Base-by-base conservation (phyloP, 169 alveolate genomes). In the Plasmodium vivax region DNA sequence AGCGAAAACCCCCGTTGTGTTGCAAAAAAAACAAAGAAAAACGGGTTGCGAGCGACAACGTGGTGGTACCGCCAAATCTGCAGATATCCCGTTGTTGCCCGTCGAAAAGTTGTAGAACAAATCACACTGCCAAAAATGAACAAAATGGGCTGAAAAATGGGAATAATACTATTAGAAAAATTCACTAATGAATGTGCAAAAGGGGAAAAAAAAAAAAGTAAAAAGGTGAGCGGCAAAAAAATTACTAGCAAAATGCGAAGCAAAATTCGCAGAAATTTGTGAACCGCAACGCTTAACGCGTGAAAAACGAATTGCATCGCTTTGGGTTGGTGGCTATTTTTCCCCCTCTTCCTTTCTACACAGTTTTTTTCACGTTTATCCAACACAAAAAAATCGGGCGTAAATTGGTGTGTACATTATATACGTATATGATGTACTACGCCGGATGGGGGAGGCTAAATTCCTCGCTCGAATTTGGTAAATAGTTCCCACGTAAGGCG, bases 1-100 rank as follows among this genome's bases (percentile, higher is more conserved):
- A 83, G 27, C 27, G 27, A 23, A 23, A 23, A 23, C 27, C 27
- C 27, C 27, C 27, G 27, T 23, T 23, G 27, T 23, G 27, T 23
- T 0, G 27, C 27, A 23, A 23, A 23, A 23, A 23, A 23, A 23
- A 83, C 47, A 68, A 68, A 84, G 75, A 62, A 62, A 62, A 62
- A 62, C 23, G 38, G 75, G 75, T 62, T 62, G 34, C 34, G 19
- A n/a, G 34, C 75, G 34, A 27, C 72, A 84, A 84, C 16, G 32
- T 73, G 47, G 34, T 85, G 80, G 84, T 85, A 34, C 43, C 93
- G 93, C 38, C 36, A 74, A 85, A 73, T 85, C 36, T 23, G 56
- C 51, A 85, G 72, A 71, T 54, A 84, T 34, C 47, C 82, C 83
- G 54, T 68, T 68, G 62, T 62, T 84, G 14, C 30, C 68, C 36